Percentiles rank a stretch among this genome's conserved stretches.
phyloP scores from a whole-genome alignment of 2,329 filamentous ascomycete species.

The Aspergillus piperis region DNA sequence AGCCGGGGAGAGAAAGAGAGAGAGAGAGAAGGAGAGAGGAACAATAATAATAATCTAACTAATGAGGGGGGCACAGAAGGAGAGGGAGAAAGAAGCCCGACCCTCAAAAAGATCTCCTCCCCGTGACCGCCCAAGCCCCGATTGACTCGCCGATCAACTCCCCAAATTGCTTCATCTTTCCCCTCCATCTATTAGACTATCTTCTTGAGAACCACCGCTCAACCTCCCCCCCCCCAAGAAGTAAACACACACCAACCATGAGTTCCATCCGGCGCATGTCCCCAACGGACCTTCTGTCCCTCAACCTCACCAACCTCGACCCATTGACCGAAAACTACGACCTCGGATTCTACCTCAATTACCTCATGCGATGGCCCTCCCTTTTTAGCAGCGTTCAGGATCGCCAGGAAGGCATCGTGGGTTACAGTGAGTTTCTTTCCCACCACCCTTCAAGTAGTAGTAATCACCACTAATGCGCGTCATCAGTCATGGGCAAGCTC shows the following conservation, averaged over 20 bases:
- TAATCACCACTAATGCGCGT: not conserved
- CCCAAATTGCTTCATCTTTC: not conserved
- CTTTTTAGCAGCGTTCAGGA: constrained; percentile 92
- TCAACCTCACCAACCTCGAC: constrained; percentile 95
- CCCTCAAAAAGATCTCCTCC: constrained; percentile 9
- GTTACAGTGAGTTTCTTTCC: constrained; percentile 70
- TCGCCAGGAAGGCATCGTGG: constrained; percentile 81
- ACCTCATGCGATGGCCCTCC: constrained; percentile 92
- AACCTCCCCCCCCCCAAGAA: not conserved
- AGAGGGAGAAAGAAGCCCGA: not conserved
- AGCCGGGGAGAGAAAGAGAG: not conserved
- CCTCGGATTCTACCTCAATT: constrained; percentile 91
- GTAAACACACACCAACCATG: constrained; percentile 54
- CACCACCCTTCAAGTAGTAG: not conserved
- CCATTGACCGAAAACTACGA: constrained; percentile 98
- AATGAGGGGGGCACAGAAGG: not conserved
- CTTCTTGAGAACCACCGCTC: not conserved
- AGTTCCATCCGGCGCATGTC: constrained; percentile 83
- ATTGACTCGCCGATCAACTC: constrained; percentile 11
- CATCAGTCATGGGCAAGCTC: constrained; percentile 89
- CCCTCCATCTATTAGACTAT: not conserved
- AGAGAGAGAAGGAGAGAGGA: not conserved
- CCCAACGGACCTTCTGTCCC: constrained; percentile 79
- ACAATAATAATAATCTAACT: not conserved
- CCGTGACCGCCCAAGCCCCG: constrained; percentile 32